Conservation (phyloP, 2,329 filamentous ascomycete genomes). For the Westerdykella sp. region DNA sequence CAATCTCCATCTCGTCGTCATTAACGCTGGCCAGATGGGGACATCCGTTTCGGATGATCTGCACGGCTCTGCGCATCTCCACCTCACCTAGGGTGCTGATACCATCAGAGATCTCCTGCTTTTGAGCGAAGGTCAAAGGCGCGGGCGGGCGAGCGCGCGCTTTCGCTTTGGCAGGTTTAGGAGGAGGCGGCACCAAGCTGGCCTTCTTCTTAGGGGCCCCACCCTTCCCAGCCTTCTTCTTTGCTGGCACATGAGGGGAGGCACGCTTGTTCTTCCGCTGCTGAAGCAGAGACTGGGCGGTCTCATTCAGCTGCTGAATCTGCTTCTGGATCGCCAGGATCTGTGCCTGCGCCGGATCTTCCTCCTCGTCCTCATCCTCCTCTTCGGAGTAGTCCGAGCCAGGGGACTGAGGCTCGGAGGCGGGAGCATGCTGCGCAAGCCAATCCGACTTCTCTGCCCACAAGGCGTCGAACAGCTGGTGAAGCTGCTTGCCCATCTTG, state of each 20-base stretch:
- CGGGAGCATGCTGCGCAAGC: conserved; percentile 67
- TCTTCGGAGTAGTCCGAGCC: conserved; percentile 62
- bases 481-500: conserved; percentile 62
- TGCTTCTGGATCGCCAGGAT: conserved; percentile 54
- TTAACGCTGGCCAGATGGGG: conserved; percentile 56
- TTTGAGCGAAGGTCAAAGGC: conserved; percentile 70
- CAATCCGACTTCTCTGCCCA: conserved; percentile 77
- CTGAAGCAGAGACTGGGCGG: conserved; percentile 51
- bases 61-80: conserved; percentile 74
- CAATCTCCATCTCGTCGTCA: conserved; percentile 59
- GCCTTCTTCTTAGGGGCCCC: conserved; percentile 22
- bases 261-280: conserved; percentile 47
- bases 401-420: conserved; percentile 60
- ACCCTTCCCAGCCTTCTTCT: conserved; percentile 43
- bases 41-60: conserved; percentile 82
- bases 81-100: conserved; percentile 73
- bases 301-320: conserved; percentile 60
- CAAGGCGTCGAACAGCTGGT: conserved; percentile 67
- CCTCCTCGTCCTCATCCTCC: conserved; percentile 58
- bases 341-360: conserved; percentile 40
- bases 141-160: conserved; percentile 51
- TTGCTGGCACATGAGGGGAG: conserved; percentile 42
- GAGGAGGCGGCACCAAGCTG: conserved; percentile 22
- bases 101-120: conserved; percentile 81
- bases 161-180: conserved; percentile 40